These are phyloP conservation scores for Blastocystis sp. DNA, from an alignment of 352 stramenopile genomes.

Conservation along the genomic window DNA sequence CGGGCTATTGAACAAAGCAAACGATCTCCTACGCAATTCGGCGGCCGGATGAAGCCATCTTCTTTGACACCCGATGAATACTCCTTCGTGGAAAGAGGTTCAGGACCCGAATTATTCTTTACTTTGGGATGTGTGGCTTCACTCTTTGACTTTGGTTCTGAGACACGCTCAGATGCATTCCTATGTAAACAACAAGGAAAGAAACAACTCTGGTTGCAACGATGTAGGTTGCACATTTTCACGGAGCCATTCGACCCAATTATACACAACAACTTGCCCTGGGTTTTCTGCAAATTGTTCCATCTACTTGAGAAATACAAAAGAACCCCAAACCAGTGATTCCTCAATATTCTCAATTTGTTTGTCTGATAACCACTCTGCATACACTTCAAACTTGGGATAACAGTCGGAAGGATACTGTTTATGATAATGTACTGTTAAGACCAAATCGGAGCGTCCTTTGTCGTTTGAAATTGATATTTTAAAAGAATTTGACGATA, in stretches of 20 bases:
- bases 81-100: constrained; percentile 29
- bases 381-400: constrained; percentile 29
- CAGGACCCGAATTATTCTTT: background rate
- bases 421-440: constrained; percentile 45
- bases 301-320: background rate
- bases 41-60: background rate
- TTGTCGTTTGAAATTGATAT: constrained; percentile 39
- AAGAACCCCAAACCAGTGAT: background rate
- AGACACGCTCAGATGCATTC: background rate
- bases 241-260: constrained; percentile 55
- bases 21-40: background rate
- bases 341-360: constrained; percentile 17
- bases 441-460: constrained; percentile 7
- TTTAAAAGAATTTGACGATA: constrained; percentile 31
- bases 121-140: background rate
- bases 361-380: constrained; percentile 30
- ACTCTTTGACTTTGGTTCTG: background rate
- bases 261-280: constrained; percentile 35
- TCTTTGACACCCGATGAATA: background rate
- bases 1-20: background rate
- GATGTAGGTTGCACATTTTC: constrained; percentile 44
- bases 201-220: background rate
- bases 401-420: constrained; percentile 24
- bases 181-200: background rate
- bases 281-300: constrained; percentile 42